Conservation (phyloP, 2,329 filamentous ascomycete species). For the Exutisphaerella laricina region DNA sequence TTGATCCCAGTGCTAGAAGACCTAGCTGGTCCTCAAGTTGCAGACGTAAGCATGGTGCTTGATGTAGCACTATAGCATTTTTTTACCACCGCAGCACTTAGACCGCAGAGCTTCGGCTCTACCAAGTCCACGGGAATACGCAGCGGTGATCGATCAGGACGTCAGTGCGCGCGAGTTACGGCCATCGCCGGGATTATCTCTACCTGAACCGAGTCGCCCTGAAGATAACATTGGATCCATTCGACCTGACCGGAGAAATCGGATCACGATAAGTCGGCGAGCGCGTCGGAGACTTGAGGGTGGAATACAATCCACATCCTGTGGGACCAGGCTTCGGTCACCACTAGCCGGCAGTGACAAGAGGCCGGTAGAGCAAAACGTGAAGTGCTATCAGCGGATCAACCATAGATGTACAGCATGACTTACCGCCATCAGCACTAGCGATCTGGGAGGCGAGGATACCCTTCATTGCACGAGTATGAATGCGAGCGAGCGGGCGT, state of each 20-base stretch:
- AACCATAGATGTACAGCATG: constrained; percentile 9
- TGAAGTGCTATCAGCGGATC: neutral
- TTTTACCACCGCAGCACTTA: neutral
- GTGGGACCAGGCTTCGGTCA: no score
- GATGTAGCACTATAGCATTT: constrained; percentile 64
- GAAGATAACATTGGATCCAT: constrained; percentile 4
- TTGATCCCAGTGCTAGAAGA: constrained; percentile 98
- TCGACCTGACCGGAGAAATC: no score
- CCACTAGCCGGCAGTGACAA: no score
- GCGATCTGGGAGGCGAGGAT: neutral
- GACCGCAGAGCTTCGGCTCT: constrained; percentile 5
- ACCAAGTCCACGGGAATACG: no score
- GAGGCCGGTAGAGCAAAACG: constrained; percentile 1
- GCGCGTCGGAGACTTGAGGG: no score
- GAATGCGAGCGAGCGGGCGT: neutral
- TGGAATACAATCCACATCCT: no score
- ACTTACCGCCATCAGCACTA: neutral
- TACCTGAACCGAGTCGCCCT: neutral
- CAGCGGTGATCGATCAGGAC: no score
- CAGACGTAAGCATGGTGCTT: constrained; percentile 94
- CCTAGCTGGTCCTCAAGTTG: constrained; percentile 78
- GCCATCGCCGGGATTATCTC: neutral
- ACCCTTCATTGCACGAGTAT: constrained; percentile 1
- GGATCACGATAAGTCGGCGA: no score
- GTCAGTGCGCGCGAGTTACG: neutral